Base-by-base conservation (phyloP, 345 rosid species). In the Moringa oleifera region DNA sequence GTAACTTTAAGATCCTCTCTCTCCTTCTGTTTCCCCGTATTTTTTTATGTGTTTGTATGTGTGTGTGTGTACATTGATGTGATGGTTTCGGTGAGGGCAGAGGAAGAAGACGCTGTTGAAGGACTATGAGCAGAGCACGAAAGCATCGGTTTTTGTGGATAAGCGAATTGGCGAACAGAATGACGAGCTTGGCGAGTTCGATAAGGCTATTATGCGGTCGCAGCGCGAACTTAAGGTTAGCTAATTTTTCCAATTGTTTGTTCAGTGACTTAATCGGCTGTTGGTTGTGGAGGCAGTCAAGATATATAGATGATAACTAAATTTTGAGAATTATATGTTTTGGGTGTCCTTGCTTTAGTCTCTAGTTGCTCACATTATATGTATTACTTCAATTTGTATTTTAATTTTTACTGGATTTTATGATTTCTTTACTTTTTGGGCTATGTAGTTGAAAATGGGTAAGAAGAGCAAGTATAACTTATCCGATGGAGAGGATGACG, bases 401-500 rank as follows among this genome's bases (percentile, higher is more conserved):
- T 8, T 53, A 2, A 33, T 33, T 33, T 4, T 4, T 33, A 33
- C 11, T 33, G 11, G 5, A 11, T 33, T 33, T 33, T 33, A 5
- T 33, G 5, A 33, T 55, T 13, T 23, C 23, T 0, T 20, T 9
- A 55, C 0, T 60, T 50, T 59, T 31, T 70, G 45, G n/a, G 21
- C 20, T 47, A 21, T 1, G 62, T 69, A 90, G 97, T 20, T 85
- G 79, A 88, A 84, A 75, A 36, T 70, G 47, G 74, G 71, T 36
- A 94, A 83, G 77, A 85, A 86, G 78, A 82, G 84, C 64, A 80
- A 80, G 73, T 90, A 78, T 73, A 90, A 90, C 58, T 78, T 94
- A 71, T 86, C 96, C 10, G 99, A 94, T 51, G 96, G 92, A 53
- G 99, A 94, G 68, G 96, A 88, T 9, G 91, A 84, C 24, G 82